Conservation (phyloP, 2,329 filamentous ascomycete genomes). For the Aspergillus bombycis region DNA sequence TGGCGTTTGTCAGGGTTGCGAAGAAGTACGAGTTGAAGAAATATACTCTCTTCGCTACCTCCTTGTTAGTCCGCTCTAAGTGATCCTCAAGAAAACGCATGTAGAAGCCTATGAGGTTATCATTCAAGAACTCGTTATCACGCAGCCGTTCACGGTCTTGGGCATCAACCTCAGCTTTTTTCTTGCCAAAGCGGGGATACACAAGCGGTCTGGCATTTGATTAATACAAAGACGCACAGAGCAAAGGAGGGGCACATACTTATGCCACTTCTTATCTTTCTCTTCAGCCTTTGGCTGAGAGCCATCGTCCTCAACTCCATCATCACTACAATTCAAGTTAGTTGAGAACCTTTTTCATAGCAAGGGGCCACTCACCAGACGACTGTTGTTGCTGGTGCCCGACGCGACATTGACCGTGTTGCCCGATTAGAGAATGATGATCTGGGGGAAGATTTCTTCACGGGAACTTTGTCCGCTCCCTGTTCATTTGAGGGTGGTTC, state of each 20-base stretch:
- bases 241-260: slow-evolving; percentile 11
- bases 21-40: slow-evolving; percentile 96
- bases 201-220: slow-evolving; percentile 40
- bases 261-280: slow-evolving; percentile 28
- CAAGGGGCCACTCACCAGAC: slow-evolving; percentile 21
- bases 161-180: slow-evolving; percentile 48
- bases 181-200: slow-evolving; percentile 51
- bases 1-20: slow-evolving; percentile 68
- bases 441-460: slow-evolving; percentile 28
- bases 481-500: slow-evolving; percentile 15
- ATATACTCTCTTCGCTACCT: slow-evolving; percentile 69
- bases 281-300: slow-evolving; percentile 9
- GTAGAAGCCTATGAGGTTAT: slow-evolving; percentile 89
- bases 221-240: slow-evolving; percentile 1
- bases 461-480: slow-evolving; percentile 29
- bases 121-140: slow-evolving; percentile 85
- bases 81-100: slow-evolving; percentile 71
- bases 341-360: not conserved
- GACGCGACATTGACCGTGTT: slow-evolving; percentile 37
- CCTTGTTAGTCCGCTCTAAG: slow-evolving; percentile 58
- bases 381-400: slow-evolving; percentile 19
- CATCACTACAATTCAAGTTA: slow-evolving; percentile 18
- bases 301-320: slow-evolving; percentile 20
- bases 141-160: slow-evolving; percentile 69
- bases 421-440: slow-evolving; percentile 20